Base-by-base conservation (phyloP, 352 stramenopile genomes). In the Phytophthora vignae region DNA sequence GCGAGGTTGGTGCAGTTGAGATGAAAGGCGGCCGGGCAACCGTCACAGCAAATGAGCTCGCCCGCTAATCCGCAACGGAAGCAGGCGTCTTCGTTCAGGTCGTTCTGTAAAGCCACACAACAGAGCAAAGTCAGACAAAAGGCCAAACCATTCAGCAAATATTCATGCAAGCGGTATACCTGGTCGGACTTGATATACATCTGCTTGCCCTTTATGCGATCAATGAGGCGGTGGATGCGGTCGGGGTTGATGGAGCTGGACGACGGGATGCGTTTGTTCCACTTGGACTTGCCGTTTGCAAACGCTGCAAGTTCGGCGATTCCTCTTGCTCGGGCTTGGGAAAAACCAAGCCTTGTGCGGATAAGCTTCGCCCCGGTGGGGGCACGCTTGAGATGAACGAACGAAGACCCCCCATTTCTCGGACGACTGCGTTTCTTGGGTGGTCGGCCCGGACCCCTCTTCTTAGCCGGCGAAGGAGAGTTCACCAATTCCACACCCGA, bases 11-110 rank as follows among this genome's bases (percentile, higher is more conserved):
- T 88, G 50, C 86, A 93, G 66, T 84, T 90, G 49, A 94, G 69
- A 64, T 95, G 88, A 69, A 94, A 92, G 9, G 88, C 88, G 1
- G 85, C 83, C 10, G 88, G 88, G 38, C 88, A 95, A 12, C 85
- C 86, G 63, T 95, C 88, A 60, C 88, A 95, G 76, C 88, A 95
- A 56, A 95, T 90, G 11, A 95, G 73, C 48, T 93, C 78, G 64
- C 88, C 88, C 17, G 83, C 79, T 44, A 90, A 77, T 1, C 85
- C 84, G 52, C 88, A 95, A 31, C 88, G 88, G 50, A 91, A 85
- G 63, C 88, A 95, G 19, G 79, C 81, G 66, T 95, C 88, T 78
- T 95, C 88, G 55, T 93, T 93, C 33, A 95, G 69, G 58, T 95
- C 88, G 53, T 91, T 90, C 84, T 92, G 27, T 40, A 53, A 50